Conservation (phyloP, 495 filamentous ascomycete species). For the Talaromyces adpressus region DNA sequence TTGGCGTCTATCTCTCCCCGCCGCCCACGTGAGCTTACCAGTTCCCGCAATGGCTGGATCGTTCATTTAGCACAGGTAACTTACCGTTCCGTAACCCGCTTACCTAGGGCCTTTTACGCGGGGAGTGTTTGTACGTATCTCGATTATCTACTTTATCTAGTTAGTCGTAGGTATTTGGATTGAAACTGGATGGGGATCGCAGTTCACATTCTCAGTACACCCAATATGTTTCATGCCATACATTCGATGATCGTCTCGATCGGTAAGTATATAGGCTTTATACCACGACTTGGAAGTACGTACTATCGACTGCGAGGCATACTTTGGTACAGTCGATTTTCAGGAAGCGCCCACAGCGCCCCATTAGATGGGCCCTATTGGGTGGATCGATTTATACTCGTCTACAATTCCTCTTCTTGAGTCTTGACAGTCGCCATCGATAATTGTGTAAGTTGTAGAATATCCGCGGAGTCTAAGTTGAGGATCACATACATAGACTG, state of each 20-base stretch:
- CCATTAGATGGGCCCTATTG: neutral
- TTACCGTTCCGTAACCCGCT: neutral
- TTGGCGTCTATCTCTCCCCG: neutral
- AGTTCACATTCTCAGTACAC: neutral
- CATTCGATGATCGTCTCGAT: neutral
- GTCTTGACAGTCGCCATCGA: neutral
- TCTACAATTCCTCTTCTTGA: neutral
- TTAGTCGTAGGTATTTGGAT: neutral
- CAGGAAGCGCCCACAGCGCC: neutral
- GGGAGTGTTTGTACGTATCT: neutral
- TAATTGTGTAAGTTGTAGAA: neutral
- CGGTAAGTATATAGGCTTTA: neutral
- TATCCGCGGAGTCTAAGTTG: neutral
- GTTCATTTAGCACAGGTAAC: neutral
- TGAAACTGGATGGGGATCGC: neutral
- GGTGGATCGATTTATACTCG: neutral
- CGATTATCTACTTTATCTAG: neutral
- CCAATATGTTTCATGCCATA: neutral
- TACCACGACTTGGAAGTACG: neutral
- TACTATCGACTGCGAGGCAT: neutral
- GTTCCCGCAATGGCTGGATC: neutral
- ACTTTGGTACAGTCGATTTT: neutral
- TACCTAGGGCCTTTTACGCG: neutral
- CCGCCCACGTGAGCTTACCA: neutral
- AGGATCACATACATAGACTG: neutral